phyloP scores from a whole-genome alignment of 169 alveolate genomes.

The Plasmodium sp. region DNA sequence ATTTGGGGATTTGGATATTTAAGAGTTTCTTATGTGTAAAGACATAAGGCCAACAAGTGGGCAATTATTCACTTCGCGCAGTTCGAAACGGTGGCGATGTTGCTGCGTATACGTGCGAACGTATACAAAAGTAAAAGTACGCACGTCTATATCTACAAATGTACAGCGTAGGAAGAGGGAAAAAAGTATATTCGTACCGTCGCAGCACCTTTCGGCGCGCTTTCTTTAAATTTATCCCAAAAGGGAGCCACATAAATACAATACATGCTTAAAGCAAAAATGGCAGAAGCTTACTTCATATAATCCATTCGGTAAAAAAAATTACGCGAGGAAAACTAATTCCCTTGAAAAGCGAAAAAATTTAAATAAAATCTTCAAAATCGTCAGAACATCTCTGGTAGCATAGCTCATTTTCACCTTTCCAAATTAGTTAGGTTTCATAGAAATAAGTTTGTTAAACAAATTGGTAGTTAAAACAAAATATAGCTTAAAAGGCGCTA shows the following conservation, averaged over 20 bases:
- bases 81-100: not conserved
- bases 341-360: not conserved
- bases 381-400: not conserved
- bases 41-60: not conserved
- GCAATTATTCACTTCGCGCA: not conserved
- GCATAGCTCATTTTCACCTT: not conserved
- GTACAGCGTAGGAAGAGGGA: not conserved
- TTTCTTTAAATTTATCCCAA: not conserved
- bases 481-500: not conserved
- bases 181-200: not conserved
- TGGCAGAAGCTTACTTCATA: not conserved
- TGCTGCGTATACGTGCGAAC: not conserved
- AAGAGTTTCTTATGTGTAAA: not conserved
- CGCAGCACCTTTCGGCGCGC: not conserved
- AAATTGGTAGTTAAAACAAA: not conserved
- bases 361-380: not conserved
- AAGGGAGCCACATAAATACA: not conserved
- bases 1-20: not conserved
- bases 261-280: not conserved
- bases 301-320: not conserved
- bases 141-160: not conserved
- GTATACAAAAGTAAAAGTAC: not conserved
- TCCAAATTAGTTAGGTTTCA: not conserved
- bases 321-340: not conserved
- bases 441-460: not conserved